Evolutionary conservation across 768 basidiomycete species (phyloP), one percentile per base, ranked within the genome.

Genomic region (Naematelia aurantialba): DNA sequence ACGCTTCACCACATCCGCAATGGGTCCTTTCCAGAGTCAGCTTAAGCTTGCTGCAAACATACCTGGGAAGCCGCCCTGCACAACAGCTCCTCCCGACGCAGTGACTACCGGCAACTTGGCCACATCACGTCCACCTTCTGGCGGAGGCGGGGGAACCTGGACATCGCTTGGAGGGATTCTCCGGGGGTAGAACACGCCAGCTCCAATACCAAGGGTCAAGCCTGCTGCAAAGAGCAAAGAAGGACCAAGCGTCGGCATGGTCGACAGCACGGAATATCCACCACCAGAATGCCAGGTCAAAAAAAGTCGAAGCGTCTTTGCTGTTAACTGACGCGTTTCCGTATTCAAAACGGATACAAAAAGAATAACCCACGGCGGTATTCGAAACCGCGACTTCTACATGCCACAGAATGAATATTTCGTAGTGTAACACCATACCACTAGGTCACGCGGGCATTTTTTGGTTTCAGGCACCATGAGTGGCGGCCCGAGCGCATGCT

Each of bases 181-280:
- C 42, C 64, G 61, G 46, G 68, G 67, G 59, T 61, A 61, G 10
- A 78, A 39, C 5, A 74, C 70, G 4, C 78, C 75, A 10, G 79
- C 82, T 8, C 89, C 86, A 17, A 89, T 89, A 39, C 91, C 91
- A 24, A 92, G 79, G 22, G 86, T 73, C 1, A 89, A 87, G 24
- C 91, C 91, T 45, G 88, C 85, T 55, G 91, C 85, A 73, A 94
- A 93, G 50, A 87, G 82, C 34, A 72, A 26, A n/a, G 69, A 65
- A 1, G 71, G 64, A 34, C 69, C 66, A 2, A 74, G 52, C 11
- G 69, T 67, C 2, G 72, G 72, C 71, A 73, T 73, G n/a, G 5
- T 5, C 21, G 27, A 8, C 22, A 51, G 29, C 49, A n/a, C 3
- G 42, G 12, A 44, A 19, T 44, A 44, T 44, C 19, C 42, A 12